Evolutionary conservation across 768 basidiomycete genomes (phyloP).

Genomic region (Psilocybe subaeruginosa): DNA sequence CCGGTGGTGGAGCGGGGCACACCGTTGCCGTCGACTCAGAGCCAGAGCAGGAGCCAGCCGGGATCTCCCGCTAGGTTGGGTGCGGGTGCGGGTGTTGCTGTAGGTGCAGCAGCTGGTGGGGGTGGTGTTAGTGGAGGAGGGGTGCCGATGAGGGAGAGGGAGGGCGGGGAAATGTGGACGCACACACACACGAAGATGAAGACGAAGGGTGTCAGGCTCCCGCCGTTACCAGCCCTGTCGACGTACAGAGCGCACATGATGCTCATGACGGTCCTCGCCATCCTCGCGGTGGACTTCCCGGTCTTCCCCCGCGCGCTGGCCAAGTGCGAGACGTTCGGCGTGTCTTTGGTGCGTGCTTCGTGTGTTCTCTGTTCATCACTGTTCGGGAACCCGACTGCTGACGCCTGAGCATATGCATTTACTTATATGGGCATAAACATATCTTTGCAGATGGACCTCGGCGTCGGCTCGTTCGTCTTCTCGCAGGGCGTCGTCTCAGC

Average conservation of each 20-base stretch:
- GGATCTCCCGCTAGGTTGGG: constrained; percentile 16
- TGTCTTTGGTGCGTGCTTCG: constrained; percentile 73
- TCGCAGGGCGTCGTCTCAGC: constrained; percentile 94
- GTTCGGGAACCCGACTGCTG: background rate
- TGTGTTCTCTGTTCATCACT: background rate
- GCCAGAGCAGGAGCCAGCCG: constrained; percentile 20
- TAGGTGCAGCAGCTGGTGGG: too few relatives aligned
- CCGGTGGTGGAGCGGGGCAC: constrained; percentile 44
- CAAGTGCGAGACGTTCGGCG: constrained; percentile 94
- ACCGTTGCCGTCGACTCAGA: constrained; percentile 49
- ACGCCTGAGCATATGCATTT: background rate
- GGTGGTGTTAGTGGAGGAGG: too few relatives aligned
- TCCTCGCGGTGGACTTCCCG: constrained; percentile 95
- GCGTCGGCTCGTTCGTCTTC: constrained; percentile 97
- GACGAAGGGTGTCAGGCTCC: constrained; percentile 21
- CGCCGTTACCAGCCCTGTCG: constrained; percentile 76
- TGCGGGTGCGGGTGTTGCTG: background rate
- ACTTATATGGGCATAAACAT: too few relatives aligned
- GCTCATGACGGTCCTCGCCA: constrained; percentile 86
- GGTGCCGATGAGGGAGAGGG: too few relatives aligned
- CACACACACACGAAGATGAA: background rate
- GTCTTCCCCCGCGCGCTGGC: constrained; percentile 87
- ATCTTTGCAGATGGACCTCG: constrained; percentile 85
- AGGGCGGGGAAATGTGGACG: background rate
- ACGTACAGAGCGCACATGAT: constrained; percentile 95